Conservation (phyloP, 1,284 basidiomycete genomes). For the Wallemia mellicola region DNA sequence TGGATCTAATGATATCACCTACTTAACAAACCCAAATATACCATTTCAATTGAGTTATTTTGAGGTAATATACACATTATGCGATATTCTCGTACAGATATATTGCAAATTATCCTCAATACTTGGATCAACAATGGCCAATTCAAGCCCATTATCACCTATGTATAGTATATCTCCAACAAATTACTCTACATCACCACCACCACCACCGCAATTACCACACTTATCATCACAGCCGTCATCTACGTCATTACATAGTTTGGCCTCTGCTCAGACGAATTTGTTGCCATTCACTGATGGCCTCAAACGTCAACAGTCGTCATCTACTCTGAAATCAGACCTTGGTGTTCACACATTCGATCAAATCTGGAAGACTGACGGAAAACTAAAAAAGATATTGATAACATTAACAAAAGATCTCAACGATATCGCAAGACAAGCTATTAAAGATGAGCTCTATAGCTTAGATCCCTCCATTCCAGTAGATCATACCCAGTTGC, state of each 20-base stretch:
- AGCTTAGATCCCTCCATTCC: neutral
- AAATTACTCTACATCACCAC: neutral
- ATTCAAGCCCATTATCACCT: neutral
- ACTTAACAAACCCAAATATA: slow-evolving; percentile 18
- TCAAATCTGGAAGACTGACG: neutral
- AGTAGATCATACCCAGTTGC: neutral
- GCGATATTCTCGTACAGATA: slow-evolving; percentile 19
- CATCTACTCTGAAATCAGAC: neutral
- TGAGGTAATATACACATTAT: slow-evolving; percentile 19
- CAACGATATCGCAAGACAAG: neutral
- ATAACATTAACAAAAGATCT: neutral
- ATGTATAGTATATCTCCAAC: neutral
- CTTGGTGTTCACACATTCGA: neutral
- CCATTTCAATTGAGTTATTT: slow-evolving; percentile 22
- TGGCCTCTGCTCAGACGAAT: neutral
- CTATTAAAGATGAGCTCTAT: neutral
- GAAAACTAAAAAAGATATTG: neutral
- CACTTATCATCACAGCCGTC: neutral
- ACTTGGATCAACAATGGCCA: neutral
- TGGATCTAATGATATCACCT: slow-evolving; percentile 13
- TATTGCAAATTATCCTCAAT: slow-evolving; percentile 17
- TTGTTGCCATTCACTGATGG: neutral
- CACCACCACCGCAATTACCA: neutral
- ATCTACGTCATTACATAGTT: neutral
- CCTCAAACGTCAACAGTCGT: neutral